Conservation (phyloP, 352 stramenopile species). For the Phytophthora sp. region DNA sequence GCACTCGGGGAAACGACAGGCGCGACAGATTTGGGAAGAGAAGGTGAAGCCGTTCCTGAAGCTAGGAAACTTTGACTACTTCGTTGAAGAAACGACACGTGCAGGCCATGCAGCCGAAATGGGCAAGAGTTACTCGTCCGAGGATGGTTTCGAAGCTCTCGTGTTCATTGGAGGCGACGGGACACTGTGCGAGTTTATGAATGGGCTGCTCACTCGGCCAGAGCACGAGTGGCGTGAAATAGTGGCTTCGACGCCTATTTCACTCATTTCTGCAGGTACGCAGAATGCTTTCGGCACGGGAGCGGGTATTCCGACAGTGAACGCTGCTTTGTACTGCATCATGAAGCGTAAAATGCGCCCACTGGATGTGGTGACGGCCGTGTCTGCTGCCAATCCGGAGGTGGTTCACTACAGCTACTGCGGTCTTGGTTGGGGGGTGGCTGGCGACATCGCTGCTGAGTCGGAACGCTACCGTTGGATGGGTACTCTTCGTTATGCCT, state of each 20-base stretch:
- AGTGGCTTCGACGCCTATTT: constrained; percentile 79
- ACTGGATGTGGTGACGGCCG: constrained; percentile 77
- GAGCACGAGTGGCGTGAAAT: constrained; percentile 86
- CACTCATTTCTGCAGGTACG: constrained; percentile 80
- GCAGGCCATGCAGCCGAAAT: constrained; percentile 78
- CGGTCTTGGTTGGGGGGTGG: constrained; percentile 77
- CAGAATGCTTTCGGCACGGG: constrained; percentile 84
- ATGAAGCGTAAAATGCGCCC: constrained; percentile 85
- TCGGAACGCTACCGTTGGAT: constrained; percentile 86
- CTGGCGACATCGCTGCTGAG: constrained; percentile 76
- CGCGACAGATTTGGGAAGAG: constrained; percentile 68
- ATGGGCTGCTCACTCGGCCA: constrained; percentile 68
- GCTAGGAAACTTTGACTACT: constrained; percentile 75
- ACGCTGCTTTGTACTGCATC: constrained; percentile 80
- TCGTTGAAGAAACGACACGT: constrained; percentile 80
- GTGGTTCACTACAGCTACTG: constrained; percentile 86
- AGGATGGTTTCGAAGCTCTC: constrained; percentile 80
- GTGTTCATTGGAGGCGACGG: constrained; percentile 83
- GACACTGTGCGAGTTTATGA: constrained; percentile 87
- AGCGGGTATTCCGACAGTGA: constrained; percentile 72
- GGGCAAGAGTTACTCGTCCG: constrained; percentile 70
- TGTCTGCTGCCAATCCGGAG: constrained; percentile 57
- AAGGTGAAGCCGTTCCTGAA: constrained; percentile 84
- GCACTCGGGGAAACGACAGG: constrained; percentile 74
- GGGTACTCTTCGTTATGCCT: constrained; percentile 74